phyloP scores from a whole-genome alignment of 345 rosid species.

The Crucihimalaya himalaica region DNA sequence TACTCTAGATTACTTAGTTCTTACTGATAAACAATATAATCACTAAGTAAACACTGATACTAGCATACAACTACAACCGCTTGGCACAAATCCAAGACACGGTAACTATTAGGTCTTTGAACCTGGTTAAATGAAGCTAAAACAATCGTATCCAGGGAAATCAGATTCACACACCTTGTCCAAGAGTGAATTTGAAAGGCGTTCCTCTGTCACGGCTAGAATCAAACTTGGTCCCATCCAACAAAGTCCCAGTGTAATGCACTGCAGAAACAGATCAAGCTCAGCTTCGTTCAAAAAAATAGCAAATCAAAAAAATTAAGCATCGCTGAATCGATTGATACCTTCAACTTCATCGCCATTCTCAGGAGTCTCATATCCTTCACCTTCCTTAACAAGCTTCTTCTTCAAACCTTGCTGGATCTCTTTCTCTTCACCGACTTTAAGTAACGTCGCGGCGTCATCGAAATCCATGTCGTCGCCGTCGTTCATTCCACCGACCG shows the following conservation, averaged over 20 bases:
- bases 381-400: constrained; percentile 80
- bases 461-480: constrained; percentile 56
- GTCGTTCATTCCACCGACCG: constrained; percentile 49
- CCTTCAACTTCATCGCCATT: constrained; percentile 90
- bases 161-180: constrained; percentile 62
- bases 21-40: neutral
- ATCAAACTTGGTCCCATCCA: constrained; percentile 92
- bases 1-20: neutral
- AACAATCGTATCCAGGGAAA: neutral
- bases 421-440: constrained; percentile 79
- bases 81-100: neutral
- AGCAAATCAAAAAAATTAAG: neutral
- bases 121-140: neutral
- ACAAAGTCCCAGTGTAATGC: constrained; percentile 82
- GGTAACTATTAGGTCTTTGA: neutral
- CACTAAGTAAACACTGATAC: neutral
- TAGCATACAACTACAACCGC: neutral
- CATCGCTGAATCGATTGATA: neutral
- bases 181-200: constrained; percentile 92
- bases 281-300: neutral
- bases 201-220: constrained; percentile 84
- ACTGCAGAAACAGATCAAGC: constrained; percentile 38
- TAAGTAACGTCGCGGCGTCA: constrained; percentile 40
- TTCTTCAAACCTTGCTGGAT: constrained; percentile 84
- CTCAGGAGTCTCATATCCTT: constrained; percentile 68